Conservation (phyloP, 495 filamentous ascomycete species). For the Penicillium herquei region DNA sequence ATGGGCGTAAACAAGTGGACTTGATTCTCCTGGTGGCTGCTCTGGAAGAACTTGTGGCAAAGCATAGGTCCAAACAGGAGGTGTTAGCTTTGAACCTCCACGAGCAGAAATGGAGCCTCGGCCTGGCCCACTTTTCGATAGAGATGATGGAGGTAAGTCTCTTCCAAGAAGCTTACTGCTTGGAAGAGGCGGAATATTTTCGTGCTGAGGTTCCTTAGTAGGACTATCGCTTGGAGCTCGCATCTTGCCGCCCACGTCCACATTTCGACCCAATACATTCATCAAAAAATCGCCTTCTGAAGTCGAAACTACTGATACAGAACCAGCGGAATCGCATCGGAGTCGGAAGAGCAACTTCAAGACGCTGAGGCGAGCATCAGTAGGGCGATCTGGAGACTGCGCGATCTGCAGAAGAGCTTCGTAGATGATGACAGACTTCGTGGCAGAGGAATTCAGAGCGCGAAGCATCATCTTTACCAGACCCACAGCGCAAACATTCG, state of each 20-base stretch:
- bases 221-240: conserved; percentile 24
- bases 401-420: conserved; percentile 40
- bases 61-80: conserved; percentile 56
- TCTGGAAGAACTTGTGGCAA: conserved; percentile 51
- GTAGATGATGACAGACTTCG: conserved; percentile 38
- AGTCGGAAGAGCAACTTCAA: conserved; percentile 85
- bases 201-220: conserved; percentile 24
- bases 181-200: conserved; percentile 21
- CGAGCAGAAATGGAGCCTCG: conserved; percentile 37
- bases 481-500: conserved; percentile 43
- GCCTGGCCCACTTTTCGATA: conserved; percentile 29
- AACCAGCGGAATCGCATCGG: conserved; percentile 72
- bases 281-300: conserved; percentile 72
- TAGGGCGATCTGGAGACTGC: conserved; percentile 38
- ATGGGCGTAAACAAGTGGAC: conserved; percentile 44
- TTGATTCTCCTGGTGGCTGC: conserved; percentile 46
- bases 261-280: conserved; percentile 65
- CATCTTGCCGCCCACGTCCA: conserved; percentile 35
- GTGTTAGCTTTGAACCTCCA: conserved; percentile 38
- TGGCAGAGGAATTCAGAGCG: conserved; percentile 38
- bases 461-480: conserved; percentile 47
- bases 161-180: conserved; percentile 21
- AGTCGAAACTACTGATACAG: conserved; percentile 62
- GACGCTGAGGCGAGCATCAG: conserved; percentile 72
- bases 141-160: conserved; percentile 18